Evolutionary conservation across 495 filamentous ascomycete species (phyloP), one percentile per base, ranked within the genome.

Genomic region (Podospora conica): DNA sequence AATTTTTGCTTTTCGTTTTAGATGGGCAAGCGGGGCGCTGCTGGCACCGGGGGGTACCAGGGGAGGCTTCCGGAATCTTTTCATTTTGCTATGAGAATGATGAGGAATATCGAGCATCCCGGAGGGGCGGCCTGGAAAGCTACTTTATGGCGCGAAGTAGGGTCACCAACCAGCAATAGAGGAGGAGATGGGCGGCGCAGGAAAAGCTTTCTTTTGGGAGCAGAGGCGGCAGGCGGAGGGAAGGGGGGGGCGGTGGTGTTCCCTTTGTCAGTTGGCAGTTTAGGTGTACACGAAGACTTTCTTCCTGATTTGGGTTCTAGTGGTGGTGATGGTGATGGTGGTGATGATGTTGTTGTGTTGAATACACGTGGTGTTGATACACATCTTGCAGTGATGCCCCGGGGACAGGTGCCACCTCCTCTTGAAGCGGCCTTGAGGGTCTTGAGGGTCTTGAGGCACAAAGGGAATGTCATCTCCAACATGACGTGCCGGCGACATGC

Each of bases 21-120:
- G 53, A 64, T 64, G 63, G 40, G 63, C 55, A 55, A 55, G 23
- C 31, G 61, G 27, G 15, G 40, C 9, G 28, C 31, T 25, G 22
- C 59, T 48, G 40, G 40, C 6, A 48, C n/a, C 5, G 15, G 40
- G 6, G 40, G 40, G n/a, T n/a, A 48, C 15, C 40, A 48, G 40
- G 40, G 40, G n/a, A 18, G 40, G 40, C 28, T n/a, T n/a, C n/a
- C 40, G 40, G 24, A 60, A 63, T 67, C 65, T 67, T 62, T 63
- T 60, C 59, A 62, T 67, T 63, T 67, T 55, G 29, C 58, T 59
- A 33, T 22, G 65, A 57, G 58, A 63, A 64, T 67, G 65, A 55
- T 53, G 55, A 60, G 59, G 55, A 61, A 66, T 61, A 66, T 48
- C 57, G 54, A 60, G 58, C 58, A 62, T 57, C 65, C 56, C 64